Base-by-base conservation (phyloP, 2,329 filamentous ascomycete species). In the Rhinocladiella similis region DNA sequence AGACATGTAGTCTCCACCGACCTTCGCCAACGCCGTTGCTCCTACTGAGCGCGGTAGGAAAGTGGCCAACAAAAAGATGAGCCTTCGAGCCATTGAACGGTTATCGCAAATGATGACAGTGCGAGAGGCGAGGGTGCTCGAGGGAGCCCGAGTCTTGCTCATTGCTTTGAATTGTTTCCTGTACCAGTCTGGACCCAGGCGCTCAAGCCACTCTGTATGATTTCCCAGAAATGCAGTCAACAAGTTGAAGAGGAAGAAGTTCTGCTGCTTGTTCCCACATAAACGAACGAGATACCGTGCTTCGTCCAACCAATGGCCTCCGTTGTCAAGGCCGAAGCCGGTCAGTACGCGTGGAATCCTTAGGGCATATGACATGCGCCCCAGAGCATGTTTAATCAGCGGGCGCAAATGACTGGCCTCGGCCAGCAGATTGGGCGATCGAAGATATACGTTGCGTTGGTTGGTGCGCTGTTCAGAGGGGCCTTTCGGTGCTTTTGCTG, bases 231-330 rank as follows among this genome's bases (percentile, higher is more conserved):
- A 84, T 1, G 81, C 81, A 1, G 82, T 85, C 27, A 85, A 71
- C 12, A 84, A 70, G 20, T 81, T 83, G 64, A 81, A 77, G 61
- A 84, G 80, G 67, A 84, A 84, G 64, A 83, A 82, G 50, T 81
- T 82, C 59, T 83, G 78, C 56, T 84, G 81, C 66, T 79, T 79
- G 49, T 77, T 74, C 29, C 80, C 80, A 41, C 81, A 75, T 62
- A 75, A 78, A 45, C 77, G 75, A n/a, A 78, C 77, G 41, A 84
- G 78, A 69, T 79, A 83, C 60, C 82, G 75, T 39, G 81, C 80
- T 69, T 85, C 82, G 62, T 84, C 82, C 53, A 81, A 77, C 82
- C 82, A 85, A 10, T 83, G 77, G 10, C 81, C 81, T 79, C 82
- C 84, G 35, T 59, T 60, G 35, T 61, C 61, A 16, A 61, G 51